Percentiles rank a stretch among this genome's conserved stretches.
Conservation (phyloP, 2,329 filamentous ascomycete genomes). For the Cordyceps javanica region DNA sequence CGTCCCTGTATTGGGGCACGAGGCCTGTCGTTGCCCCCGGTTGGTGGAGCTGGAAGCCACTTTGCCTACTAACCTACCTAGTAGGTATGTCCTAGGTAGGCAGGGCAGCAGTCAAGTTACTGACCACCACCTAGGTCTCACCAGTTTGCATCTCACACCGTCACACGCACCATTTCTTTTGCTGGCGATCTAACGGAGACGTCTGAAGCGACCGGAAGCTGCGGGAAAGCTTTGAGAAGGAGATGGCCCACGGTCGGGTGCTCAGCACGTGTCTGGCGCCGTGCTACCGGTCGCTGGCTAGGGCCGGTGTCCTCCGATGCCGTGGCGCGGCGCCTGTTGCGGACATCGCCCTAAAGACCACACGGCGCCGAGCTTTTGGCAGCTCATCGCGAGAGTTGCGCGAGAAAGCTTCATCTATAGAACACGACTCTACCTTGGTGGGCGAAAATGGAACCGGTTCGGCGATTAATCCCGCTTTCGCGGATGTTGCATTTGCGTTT, state of each 20-base stretch:
- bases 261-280: conserved; percentile 2
- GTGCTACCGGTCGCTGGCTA: background rate
- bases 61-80: no score
- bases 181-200: background rate
- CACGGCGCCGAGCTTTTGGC: background rate
- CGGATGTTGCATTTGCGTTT: conserved; percentile 33
- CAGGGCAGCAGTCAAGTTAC: no score
- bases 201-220: background rate
- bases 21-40: background rate
- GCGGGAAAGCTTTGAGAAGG: background rate
- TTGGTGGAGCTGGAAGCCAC: conserved; percentile 7
- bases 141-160: background rate
- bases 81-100: no score
- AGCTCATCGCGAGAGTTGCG: background rate
- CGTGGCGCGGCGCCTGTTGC: background rate
- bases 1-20: background rate
- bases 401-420: background rate
- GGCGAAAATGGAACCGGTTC: background rate
- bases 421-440: background rate
- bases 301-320: background rate
- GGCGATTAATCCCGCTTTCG: background rate
- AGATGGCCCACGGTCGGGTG: background rate
- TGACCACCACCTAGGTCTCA: background rate
- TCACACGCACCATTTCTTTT: background rate
- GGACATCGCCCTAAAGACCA: background rate